Conservation (phyloP, 2,329 filamentous ascomycete genomes). For the Epicoccum sorghinum region DNA sequence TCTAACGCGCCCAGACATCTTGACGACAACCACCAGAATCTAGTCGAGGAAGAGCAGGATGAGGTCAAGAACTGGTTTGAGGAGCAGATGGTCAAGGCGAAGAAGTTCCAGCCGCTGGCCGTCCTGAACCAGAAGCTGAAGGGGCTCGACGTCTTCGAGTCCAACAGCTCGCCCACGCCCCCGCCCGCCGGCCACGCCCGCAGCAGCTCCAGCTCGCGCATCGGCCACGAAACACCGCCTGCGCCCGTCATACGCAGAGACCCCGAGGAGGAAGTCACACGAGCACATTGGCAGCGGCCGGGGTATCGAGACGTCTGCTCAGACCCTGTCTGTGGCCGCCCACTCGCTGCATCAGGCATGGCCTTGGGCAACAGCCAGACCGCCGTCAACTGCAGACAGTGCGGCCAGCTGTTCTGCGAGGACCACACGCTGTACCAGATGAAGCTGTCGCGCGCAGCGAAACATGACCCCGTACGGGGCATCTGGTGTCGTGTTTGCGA, state of each 20-base stretch:
- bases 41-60: conserved; percentile 86
- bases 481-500: conserved; percentile 96
- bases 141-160: conserved; percentile 90
- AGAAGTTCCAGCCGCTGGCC: conserved; percentile 88
- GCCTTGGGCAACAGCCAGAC: conserved; percentile 79
- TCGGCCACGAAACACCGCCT: conserved; percentile 39
- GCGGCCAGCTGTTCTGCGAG: conserved; percentile 92
- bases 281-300: conserved; percentile 84
- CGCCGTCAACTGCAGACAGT: conserved; percentile 90
- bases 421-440: conserved; percentile 99
- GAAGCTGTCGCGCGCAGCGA: conserved; percentile 88
- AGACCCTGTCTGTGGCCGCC: conserved; percentile 77
- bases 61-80: conserved; percentile 98
- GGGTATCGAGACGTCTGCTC: conserved; percentile 79
- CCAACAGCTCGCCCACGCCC: conserved; percentile 71
- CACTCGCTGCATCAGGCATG: conserved; percentile 54
- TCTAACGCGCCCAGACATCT: conserved; percentile 63
- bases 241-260: conserved; percentile 57
- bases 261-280: conserved; percentile 87
- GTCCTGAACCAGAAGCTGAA: conserved; percentile 93
- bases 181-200: conserved; percentile 44
- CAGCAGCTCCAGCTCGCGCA: conserved; percentile 35
- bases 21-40: conserved; percentile 87
- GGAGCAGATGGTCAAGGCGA: conserved; percentile 90
- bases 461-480: conserved; percentile 87